A percentile compares a stretch with the other conserved stretches of the same genome.
Evolutionary conservation across 352 stramenopile genomes (phyloP).

Genomic region (Phytopythium mirpurense): DNA sequence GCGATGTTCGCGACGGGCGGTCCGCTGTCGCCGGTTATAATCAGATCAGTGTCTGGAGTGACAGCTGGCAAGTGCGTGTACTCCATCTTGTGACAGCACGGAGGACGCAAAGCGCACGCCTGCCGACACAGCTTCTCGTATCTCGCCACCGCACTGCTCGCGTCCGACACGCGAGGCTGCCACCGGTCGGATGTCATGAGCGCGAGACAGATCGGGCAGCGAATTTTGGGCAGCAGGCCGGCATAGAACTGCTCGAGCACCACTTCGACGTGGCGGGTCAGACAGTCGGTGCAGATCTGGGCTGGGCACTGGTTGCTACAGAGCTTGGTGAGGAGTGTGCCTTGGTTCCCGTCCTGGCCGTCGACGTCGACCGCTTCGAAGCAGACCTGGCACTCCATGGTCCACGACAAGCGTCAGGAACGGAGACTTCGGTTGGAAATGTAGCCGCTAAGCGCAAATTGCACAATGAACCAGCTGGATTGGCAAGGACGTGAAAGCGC

Average conservation of each 20-base stretch:
- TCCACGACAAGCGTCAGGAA: no score
- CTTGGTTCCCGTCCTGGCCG: not conserved
- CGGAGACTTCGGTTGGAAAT: no score
- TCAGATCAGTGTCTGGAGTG: not conserved
- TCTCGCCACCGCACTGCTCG: not conserved
- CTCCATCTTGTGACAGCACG: slow-evolving; percentile 25
- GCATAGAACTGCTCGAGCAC: slow-evolving; percentile 22
- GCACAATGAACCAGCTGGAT: no score
- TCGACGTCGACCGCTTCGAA: slow-evolving; percentile 13
- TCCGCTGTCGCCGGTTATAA: not conserved
- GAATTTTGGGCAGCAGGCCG: slow-evolving; percentile 21
- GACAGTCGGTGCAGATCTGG: slow-evolving; percentile 14
- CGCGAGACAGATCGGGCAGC: slow-evolving; percentile 25
- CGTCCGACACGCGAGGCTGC: not conserved
- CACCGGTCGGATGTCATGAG: slow-evolving; percentile 18
- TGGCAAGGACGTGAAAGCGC: no score
- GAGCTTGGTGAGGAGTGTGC: slow-evolving; percentile 3
- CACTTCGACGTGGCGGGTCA: slow-evolving; percentile 19
- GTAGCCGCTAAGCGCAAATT: no score
- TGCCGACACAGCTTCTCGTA: slow-evolving; percentile 19
- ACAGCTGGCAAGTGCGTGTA: slow-evolving; percentile 29
- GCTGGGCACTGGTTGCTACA: slow-evolving; percentile 16
- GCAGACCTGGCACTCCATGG: slow-evolving; percentile 27
- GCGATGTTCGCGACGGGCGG: not conserved
- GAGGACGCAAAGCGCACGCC: slow-evolving; percentile 15